Percentiles rank a stretch among this genome's conserved stretches.
Conservation (phyloP, 345 rosid species). For the Euphorbia lathyris region DNA sequence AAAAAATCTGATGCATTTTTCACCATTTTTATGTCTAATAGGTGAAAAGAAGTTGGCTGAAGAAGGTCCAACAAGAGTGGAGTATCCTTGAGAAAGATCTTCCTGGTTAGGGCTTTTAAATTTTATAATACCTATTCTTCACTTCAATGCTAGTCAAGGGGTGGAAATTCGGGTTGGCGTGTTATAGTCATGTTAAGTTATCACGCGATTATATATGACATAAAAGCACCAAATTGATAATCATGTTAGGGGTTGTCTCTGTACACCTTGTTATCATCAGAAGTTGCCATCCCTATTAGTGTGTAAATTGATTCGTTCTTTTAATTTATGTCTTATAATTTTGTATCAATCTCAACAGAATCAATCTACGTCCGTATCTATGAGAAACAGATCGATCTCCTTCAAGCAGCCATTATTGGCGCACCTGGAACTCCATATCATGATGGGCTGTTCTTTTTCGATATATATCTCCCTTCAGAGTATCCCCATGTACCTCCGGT, state of each 20-base stretch:
- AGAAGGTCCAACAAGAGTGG: slow-evolving; percentile 94
- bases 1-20: slow-evolving; percentile 5
- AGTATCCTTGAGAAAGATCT: slow-evolving; percentile 63
- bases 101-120: slow-evolving; percentile 57
- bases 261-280: too few species aligned
- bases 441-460: slow-evolving; percentile 90
- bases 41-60: slow-evolving; percentile 74
- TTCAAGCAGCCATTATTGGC: slow-evolving; percentile 81
- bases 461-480: slow-evolving; percentile 74
- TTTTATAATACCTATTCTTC: slow-evolving; percentile 10
- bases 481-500: slow-evolving; percentile 93
- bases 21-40: slow-evolving; percentile 22
- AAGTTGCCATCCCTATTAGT: too few species aligned
- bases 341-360: slow-evolving; percentile 40
- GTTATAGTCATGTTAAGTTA: too few species aligned
- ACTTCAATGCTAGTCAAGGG: too few species aligned
- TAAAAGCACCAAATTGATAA: too few species aligned
- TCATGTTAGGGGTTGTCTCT: too few species aligned
- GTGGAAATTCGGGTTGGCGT: too few species aligned
- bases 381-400: slow-evolving; percentile 85
- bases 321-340: not conserved
- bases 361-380: slow-evolving; percentile 72
- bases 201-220: too few species aligned
- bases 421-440: slow-evolving; percentile 89
- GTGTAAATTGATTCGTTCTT: not conserved